These are phyloP conservation scores for Juglanconis juglandina DNA, from an alignment of 2,329 filamentous ascomycete genomes.

Conservation along the genomic window DNA sequence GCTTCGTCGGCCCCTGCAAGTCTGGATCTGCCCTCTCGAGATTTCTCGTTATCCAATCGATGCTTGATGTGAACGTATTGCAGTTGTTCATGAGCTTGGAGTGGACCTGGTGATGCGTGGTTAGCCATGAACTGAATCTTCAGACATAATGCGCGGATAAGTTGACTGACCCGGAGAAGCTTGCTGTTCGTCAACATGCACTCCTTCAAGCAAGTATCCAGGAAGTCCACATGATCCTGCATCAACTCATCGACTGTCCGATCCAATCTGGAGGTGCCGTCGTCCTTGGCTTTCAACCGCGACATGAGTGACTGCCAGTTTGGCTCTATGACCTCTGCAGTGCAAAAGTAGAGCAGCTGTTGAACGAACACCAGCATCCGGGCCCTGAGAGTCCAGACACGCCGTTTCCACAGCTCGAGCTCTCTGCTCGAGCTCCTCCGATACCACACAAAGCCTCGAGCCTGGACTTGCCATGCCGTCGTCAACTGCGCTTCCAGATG, in stretches of 20 bases:
- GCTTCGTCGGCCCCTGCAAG: constrained; percentile 56
- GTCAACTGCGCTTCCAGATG: constrained; percentile 86
- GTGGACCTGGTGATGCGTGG: constrained; percentile 68
- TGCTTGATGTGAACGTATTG: constrained; percentile 89
- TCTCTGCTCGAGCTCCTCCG: constrained; percentile 70
- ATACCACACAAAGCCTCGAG: constrained; percentile 75
- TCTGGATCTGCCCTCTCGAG: constrained; percentile 82
- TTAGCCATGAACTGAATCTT: constrained; percentile 3
- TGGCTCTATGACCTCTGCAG: constrained; percentile 93
- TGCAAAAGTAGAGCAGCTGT: constrained; percentile 94
- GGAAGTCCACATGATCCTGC: constrained; percentile 97
- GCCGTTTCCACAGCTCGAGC: constrained; percentile 88
- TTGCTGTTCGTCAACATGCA: constrained; percentile 99
- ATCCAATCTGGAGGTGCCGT: constrained; percentile 35
- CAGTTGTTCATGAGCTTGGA: constrained; percentile 96
- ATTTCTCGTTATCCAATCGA: constrained; percentile 78
- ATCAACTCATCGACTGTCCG: constrained; percentile 95
- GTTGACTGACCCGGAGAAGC: constrained; percentile 69
- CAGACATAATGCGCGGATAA: background rate
- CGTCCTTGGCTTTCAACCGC: constrained; percentile 65
- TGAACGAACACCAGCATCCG: constrained; percentile 97
- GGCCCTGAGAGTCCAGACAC: constrained; percentile 85
- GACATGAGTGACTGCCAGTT: constrained; percentile 95
- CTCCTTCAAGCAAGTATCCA: constrained; percentile 96
- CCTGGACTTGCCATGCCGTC: constrained; percentile 86